Base-by-base conservation (phyloP, 345 rosid species). In the Ceriops zippeliana region DNA sequence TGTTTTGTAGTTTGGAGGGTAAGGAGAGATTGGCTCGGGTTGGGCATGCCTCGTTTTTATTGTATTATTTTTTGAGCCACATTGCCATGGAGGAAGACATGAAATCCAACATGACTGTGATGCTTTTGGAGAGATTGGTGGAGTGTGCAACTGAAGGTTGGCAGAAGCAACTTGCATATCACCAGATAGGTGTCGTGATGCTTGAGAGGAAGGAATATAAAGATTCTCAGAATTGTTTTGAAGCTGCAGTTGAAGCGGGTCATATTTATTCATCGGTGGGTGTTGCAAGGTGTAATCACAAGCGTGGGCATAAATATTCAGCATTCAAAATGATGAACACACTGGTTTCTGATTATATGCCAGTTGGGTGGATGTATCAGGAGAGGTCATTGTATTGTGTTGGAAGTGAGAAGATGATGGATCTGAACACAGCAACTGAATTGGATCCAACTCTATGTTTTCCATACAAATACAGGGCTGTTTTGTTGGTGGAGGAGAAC, bases 381-480 rank as follows among this genome's bases (percentile, higher is more conserved):
- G 59, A 56, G 28, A 56, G 59, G 59, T 56, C 59, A 24, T 24
- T 56, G 59, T 56, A 56, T 56, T 56, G 59, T 56, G 59, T 56
- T 10, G 59, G 31, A 15, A 56, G 6, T 10, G 59, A 56, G 59
- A 56, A 56, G 59, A 24, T 56, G 59, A 3, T 24, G 59, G 59
- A 56, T 56, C 28, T 56, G 59, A 56, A 56, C 19, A 5, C 16
- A 9, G 59, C 59, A n/a, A 56, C 59, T 15, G 19, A 56, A 24
- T 24, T 56, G 28, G 59, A 56, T 56, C 59, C 59, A 56, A 56
- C 31, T 24, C 59, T 56, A 1, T 56, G 31, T 24, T 56, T 56
- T 24, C 59, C 59, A 5, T 56, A 56, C 59, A 56, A 56, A 26
- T 56, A 56, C 59, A 56, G 31, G 30, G 59, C 59, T 56, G 30